Evolutionary conservation across 31 red algal species (phyloP).

Genomic region (Bonnemaisonia californica): DNA sequence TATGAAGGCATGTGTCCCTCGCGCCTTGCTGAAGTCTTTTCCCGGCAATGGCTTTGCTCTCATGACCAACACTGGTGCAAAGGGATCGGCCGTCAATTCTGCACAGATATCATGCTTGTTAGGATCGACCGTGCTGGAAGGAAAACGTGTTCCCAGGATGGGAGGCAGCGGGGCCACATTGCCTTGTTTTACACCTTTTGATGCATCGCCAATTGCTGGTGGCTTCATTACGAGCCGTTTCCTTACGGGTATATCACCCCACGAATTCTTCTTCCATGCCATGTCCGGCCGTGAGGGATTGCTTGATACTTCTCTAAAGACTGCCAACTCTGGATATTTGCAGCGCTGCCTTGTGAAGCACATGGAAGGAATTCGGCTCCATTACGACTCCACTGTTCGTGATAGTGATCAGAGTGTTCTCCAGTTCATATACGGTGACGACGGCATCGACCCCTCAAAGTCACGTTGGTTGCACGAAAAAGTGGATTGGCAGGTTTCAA

Average conservation of each 20-base stretch:
- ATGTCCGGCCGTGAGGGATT: constrained; percentile 99
- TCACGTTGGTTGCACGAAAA: constrained; percentile 74
- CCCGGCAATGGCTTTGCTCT: constrained; percentile 89
- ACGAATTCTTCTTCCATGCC: constrained; percentile 97
- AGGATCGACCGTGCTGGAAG: constrained; percentile 93
- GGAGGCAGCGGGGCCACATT: constrained; percentile 86
- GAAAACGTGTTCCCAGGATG: constrained; percentile 85
- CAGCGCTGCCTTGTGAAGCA: constrained; percentile 95
- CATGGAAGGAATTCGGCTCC: constrained; percentile 80
- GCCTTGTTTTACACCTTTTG: constrained; percentile 89
- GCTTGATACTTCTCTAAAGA: constrained; percentile 95
- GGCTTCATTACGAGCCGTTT: constrained; percentile 94
- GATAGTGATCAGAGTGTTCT: constrained; percentile 77
- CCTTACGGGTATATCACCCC: constrained; percentile 85
- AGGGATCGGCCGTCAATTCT: constrained; percentile 89
- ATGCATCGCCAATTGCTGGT: constrained; percentile 77
- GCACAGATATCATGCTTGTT: constrained; percentile 96
- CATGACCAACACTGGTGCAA: constrained; percentile 97
- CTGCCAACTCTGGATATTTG: constrained; percentile 97
- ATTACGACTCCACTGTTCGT: constrained; percentile 94
- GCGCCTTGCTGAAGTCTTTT: constrained; percentile 67
- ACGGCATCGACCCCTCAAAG: constrained; percentile 94
- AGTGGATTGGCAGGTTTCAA: constrained; percentile 72
- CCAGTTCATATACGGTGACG: constrained; percentile 98
- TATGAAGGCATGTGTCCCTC: constrained; percentile 78